These are phyloP conservation scores for barley (Hordeum vulgare) DNA, from an alignment of 176 grass and related monocot species.

Conservation along the genomic window MorexV3_pseudomolecules_assembly NC_058521.1:35088224-35088723, in stretches of 20 bases:
- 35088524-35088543: constrained; percentile 83
- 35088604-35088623: constrained; percentile 1
- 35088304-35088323: not conserved
- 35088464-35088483: not conserved
- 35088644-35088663: not conserved
- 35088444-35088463: not conserved
- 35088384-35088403: constrained; percentile 65
- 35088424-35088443: constrained; percentile 8
- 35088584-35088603: constrained; percentile 47
- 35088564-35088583: constrained; percentile 60
- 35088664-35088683: not conserved
- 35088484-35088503: constrained; percentile 44
- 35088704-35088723: not conserved
- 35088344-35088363: constrained; percentile 63
- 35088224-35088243: not conserved
- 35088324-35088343: constrained; percentile 38
- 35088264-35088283: not conserved
- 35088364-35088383: constrained; percentile 65
- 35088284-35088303: not conserved
- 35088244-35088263: constrained; percentile 1
- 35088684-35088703: not conserved
- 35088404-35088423: constrained; percentile 49
- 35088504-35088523: constrained; percentile 85
- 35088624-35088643: not conserved
- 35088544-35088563: constrained; percentile 75